phyloP scores from a whole-genome alignment of 2,329 filamentous ascomycete species.

The Pseudogymnoascus sp. region DNA sequence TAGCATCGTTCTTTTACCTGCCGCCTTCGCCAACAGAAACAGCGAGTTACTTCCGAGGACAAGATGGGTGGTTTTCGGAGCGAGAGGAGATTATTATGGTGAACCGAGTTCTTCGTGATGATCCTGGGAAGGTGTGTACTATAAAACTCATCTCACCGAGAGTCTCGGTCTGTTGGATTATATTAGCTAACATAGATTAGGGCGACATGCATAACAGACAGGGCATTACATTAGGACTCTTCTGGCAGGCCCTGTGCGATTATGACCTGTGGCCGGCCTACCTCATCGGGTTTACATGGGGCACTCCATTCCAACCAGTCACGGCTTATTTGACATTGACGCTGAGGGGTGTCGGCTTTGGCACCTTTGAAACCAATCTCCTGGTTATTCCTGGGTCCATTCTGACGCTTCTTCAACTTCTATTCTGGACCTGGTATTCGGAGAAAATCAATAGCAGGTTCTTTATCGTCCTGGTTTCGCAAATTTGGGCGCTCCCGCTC shows the following conservation, averaged over 20 bases:
- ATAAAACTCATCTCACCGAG: constrained; percentile 26
- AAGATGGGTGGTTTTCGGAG: constrained; percentile 54
- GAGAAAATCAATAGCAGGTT: constrained; percentile 31
- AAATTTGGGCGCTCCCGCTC: constrained; percentile 33
- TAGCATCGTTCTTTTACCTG: constrained; percentile 46
- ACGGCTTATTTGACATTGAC: constrained; percentile 17
- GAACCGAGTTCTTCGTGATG: constrained; percentile 48
- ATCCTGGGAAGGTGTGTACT: constrained; percentile 36
- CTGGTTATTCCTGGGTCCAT: constrained; percentile 15
- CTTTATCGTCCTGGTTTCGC: constrained; percentile 27
- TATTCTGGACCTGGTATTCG: constrained; percentile 39
- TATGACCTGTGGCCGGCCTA: constrained; percentile 46
- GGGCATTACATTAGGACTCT: constrained; percentile 40
- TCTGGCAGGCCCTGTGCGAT: constrained; percentile 42
- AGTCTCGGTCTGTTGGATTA: constrained; percentile 41
- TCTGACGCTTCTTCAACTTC: constrained; percentile 17
- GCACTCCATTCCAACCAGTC: constrained; percentile 13
- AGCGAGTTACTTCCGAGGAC: constrained; percentile 46
- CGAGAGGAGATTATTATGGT: constrained; percentile 59
- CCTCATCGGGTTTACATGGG: constrained; percentile 12
- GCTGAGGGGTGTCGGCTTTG: constrained; percentile 16
- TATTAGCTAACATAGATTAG: constrained; percentile 41
- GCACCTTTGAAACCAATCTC: constrained; percentile 19
- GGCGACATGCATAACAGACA: constrained; percentile 53
- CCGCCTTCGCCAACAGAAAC: constrained; percentile 55